These are phyloP conservation scores for Hypoxylon intermedium DNA, from an alignment of 495 filamentous ascomycete species.

Conservation along the genomic window DNA sequence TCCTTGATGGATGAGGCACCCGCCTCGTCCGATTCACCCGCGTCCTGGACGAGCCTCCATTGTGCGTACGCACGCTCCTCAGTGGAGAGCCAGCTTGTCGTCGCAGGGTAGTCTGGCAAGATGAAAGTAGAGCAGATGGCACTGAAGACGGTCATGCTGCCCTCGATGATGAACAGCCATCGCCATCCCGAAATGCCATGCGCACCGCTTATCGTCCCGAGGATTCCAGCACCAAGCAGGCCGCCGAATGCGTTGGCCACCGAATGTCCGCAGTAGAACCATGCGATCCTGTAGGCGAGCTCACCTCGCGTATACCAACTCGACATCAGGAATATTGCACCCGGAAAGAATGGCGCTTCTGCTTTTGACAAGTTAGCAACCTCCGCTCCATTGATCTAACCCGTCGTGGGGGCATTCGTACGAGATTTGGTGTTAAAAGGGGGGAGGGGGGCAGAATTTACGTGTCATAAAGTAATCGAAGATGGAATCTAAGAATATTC, in stretches of 20 bases:
- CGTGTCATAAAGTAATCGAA: not conserved
- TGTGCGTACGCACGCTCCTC: constrained; percentile 52
- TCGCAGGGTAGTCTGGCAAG: constrained; percentile 54
- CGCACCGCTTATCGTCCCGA: constrained; percentile 49
- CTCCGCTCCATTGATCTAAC: too few relatives aligned
- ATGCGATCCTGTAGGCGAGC: constrained; percentile 59
- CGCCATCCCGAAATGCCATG: constrained; percentile 52
- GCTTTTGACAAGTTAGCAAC: constrained; percentile 26
- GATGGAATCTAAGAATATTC: not conserved
- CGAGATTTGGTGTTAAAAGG: not conserved
- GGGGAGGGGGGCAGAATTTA: not conserved
- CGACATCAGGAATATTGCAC: constrained; percentile 58
- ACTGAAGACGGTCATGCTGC: constrained; percentile 49
- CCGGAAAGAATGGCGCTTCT: constrained; percentile 62
- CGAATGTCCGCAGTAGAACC: constrained; percentile 64
- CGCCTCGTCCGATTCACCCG: constrained; percentile 48
- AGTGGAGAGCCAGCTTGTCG: constrained; percentile 51
- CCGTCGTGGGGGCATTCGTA: too few relatives aligned
- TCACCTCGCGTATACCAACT: constrained; percentile 60
- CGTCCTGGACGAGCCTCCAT: constrained; percentile 51
- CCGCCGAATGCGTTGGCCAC: constrained; percentile 66
- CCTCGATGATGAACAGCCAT: constrained; percentile 54
- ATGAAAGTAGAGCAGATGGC: constrained; percentile 48
- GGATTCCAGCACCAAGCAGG: constrained; percentile 61
- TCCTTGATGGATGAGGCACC: constrained; percentile 42